These are phyloP conservation scores for Coemansia sp. DNA, from an alignment of 192 early-diverging fungal species.

Conservation along the genomic window DNA sequence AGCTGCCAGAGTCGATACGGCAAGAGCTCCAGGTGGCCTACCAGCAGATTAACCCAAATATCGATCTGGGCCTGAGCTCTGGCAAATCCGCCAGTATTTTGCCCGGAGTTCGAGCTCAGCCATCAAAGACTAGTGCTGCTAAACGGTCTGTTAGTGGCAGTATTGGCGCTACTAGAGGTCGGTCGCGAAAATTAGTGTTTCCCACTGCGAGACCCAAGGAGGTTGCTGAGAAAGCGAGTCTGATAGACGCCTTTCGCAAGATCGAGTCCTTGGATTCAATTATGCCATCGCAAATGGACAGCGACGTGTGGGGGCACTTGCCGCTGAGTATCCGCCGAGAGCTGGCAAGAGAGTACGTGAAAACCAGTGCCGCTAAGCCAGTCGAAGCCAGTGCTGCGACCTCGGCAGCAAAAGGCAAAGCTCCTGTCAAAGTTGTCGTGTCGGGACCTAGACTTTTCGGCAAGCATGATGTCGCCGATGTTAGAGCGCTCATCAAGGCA, in stretches of 20 bases:
- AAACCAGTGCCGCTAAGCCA: conserved; percentile 3
- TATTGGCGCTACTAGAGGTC: conserved; percentile 16
- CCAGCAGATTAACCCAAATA: conserved; percentile 7
- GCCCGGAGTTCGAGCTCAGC: not conserved
- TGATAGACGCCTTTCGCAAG: conserved; percentile 41
- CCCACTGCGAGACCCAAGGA: not conserved
- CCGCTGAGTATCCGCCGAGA: conserved; percentile 44
- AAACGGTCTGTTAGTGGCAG: not conserved
- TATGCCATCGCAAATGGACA: conserved; percentile 54
- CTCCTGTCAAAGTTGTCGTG: not conserved
- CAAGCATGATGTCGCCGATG: conserved; percentile 16
- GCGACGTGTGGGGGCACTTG: conserved; percentile 33
- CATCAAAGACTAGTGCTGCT: not conserved
- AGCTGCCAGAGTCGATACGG: conserved; percentile 45
- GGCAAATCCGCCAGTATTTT: not conserved
- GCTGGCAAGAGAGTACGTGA: conserved; percentile 38
- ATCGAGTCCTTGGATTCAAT: conserved; percentile 32
- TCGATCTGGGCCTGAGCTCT: conserved; percentile 7
- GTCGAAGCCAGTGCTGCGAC: not conserved
- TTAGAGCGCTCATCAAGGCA: conserved; percentile 23
- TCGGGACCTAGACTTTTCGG: conserved; percentile 30
- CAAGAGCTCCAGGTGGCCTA: conserved; percentile 36
- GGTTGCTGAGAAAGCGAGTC: not conserved
- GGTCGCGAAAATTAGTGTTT: conserved; percentile 36
- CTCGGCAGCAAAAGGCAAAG: not conserved